phyloP scores from a whole-genome alignment of 345 rosid genomes.

The Balakata baccata region DNA sequence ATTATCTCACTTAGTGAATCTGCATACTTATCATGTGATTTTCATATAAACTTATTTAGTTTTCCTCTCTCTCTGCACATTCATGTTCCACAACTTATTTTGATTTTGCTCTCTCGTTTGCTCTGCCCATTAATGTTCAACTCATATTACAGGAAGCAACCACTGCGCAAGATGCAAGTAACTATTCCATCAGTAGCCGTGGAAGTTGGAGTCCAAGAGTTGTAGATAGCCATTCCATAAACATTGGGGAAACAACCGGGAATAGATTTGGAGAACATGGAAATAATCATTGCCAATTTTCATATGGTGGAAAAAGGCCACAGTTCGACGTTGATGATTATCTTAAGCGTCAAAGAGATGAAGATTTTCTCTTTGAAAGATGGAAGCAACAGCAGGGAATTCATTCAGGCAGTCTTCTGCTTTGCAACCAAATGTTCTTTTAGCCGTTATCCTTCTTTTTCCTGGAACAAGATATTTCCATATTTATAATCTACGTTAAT shows the following conservation, averaged over 20 bases:
- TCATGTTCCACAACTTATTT: neutral
- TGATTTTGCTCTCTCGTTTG: no score
- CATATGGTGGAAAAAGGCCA: conserved; percentile 22
- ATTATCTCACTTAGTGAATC: neutral
- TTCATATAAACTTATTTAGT: neutral
- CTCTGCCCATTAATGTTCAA: no score
- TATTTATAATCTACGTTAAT: conserved; percentile 5
- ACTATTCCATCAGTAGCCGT: conserved; percentile 55
- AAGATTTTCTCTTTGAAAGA: conserved; percentile 55
- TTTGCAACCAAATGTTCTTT: conserved; percentile 48
- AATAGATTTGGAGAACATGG: conserved; percentile 27
- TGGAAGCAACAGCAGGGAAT: conserved; percentile 70
- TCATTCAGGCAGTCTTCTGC: conserved; percentile 58
- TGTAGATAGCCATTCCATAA: conserved; percentile 26
- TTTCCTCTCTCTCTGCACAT: neutral
- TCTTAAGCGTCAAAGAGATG: conserved; percentile 44
- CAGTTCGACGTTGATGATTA: conserved; percentile 56
- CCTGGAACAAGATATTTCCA: neutral
- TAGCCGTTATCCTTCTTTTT: conserved; percentile 12
- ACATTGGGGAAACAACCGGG: conserved; percentile 23
- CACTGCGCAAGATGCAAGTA: conserved; percentile 37
- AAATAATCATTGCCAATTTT: conserved; percentile 15
- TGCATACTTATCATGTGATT: neutral
- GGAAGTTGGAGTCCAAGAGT: conserved; percentile 78
- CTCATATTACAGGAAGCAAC: conserved; percentile 36